These are phyloP conservation scores for Ophiocordyceps robertsii DNA, from an alignment of 2,329 filamentous ascomycete species.

Conservation along the genomic window DNA sequence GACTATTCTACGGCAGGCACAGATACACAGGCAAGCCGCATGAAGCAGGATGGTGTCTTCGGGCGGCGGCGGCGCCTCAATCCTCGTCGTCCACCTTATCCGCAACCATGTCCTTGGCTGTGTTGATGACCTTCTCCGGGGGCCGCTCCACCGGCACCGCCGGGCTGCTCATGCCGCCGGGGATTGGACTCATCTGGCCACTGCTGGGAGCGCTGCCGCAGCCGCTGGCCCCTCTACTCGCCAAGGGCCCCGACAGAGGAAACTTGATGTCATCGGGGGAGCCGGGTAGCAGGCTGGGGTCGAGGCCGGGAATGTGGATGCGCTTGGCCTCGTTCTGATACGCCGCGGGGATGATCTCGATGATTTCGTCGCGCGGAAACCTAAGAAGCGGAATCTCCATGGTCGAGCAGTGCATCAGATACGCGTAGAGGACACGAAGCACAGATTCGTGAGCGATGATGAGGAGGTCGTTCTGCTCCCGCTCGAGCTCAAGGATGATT, in stretches of 20 bases:
- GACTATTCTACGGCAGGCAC: too few species aligned
- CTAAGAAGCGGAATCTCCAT: conserved; percentile 85
- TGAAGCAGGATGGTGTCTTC: not conserved
- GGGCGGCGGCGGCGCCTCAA: conserved; percentile 15
- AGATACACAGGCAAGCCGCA: not conserved
- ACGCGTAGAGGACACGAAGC: conserved; percentile 91
- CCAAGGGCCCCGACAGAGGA: conserved; percentile 41
- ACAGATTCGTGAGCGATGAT: conserved; percentile 98
- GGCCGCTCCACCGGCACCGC: conserved; percentile 28
- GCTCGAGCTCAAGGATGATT: conserved; percentile 92
- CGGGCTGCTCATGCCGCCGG: conserved; percentile 31
- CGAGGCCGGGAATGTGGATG: conserved; percentile 64
- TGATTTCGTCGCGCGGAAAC: conserved; percentile 93
- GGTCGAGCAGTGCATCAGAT: conserved; percentile 96
- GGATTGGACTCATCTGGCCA: conserved; percentile 31
- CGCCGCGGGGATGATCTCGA: conserved; percentile 93
- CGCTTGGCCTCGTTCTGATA: conserved; percentile 94
- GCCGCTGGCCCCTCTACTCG: conserved; percentile 16
- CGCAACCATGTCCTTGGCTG: conserved; percentile 33
- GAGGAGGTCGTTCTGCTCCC: conserved; percentile 92
- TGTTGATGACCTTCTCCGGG: conserved; percentile 36
- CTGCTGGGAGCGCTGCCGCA: conserved; percentile 11
- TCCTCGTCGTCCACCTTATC: conserved; percentile 41
- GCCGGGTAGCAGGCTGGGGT: conserved; percentile 55
- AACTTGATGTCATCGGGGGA: conserved; percentile 75